Evolutionary conservation across 2,329 filamentous ascomycete genomes (phyloP).

Genomic region (Beauveria varroae): DNA sequence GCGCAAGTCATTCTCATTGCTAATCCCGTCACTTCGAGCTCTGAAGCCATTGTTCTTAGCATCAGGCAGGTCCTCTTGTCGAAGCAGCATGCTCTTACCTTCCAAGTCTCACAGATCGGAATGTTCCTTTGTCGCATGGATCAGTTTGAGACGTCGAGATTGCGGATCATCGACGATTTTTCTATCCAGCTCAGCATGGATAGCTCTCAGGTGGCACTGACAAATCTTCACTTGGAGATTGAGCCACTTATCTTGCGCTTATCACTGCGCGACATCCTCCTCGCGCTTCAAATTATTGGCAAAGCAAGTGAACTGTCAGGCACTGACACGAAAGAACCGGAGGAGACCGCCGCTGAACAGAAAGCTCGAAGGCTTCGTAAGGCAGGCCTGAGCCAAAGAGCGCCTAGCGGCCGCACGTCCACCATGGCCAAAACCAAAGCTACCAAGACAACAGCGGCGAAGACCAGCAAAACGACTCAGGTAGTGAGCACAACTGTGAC

Average conservation of each 20-base stretch:
- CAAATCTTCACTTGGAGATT: slow-evolving; percentile 77
- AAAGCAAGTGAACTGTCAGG: slow-evolving; percentile 82
- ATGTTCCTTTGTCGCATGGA: slow-evolving; percentile 99
- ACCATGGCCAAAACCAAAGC: slow-evolving; percentile 39
- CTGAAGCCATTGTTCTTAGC: slow-evolving; percentile 90
- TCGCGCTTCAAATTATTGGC: slow-evolving; percentile 86
- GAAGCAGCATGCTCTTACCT: slow-evolving; percentile 85
- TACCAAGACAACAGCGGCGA: slow-evolving; percentile 28
- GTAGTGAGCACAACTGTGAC: slow-evolving; percentile 15
- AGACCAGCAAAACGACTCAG: slow-evolving; percentile 17
- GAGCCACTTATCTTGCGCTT: slow-evolving; percentile 87
- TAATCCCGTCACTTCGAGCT: slow-evolving; percentile 81
- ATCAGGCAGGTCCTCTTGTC: slow-evolving; percentile 91
- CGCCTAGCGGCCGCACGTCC: slow-evolving; percentile 51
- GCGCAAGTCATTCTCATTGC: slow-evolving; percentile 95
- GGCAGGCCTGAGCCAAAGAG: slow-evolving; percentile 44
- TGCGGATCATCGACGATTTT: slow-evolving; percentile 95
- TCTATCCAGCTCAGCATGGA: slow-evolving; percentile 87
- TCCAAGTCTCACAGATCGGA: slow-evolving; percentile 88
- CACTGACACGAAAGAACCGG: slow-evolving; percentile 42
- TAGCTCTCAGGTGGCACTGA: slow-evolving; percentile 52
- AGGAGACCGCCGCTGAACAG: slow-evolving; percentile 36
- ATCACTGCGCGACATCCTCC: slow-evolving; percentile 86
- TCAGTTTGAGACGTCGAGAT: slow-evolving; percentile 79
- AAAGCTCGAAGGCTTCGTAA: slow-evolving; percentile 48